Percentiles rank a stretch among this genome's conserved stretches.
These are phyloP conservation scores for Neurospora sp. DNA, from an alignment of 495 filamentous ascomycete genomes.

Conservation along the genomic window DNA sequence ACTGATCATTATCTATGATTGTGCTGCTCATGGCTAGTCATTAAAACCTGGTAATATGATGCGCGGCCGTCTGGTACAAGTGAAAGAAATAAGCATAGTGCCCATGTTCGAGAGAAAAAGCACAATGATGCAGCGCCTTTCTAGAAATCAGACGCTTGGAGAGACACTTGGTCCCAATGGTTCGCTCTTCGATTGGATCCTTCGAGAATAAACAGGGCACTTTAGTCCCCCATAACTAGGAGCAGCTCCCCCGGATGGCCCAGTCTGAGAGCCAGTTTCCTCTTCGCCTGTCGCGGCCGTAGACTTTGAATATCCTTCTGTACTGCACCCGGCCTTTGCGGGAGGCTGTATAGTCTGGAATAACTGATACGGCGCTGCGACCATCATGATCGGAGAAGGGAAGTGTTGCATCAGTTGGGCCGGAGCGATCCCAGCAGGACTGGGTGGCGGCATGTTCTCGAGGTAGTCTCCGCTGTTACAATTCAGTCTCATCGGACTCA, in stretches of 20 bases:
- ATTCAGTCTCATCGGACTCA: constrained; percentile 7
- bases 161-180: constrained; percentile 3
- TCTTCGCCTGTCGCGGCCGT: background rate
- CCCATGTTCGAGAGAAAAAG: background rate
- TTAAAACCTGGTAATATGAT: background rate
- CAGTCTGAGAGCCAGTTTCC: background rate
- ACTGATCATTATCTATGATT: background rate
- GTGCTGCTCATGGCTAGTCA: background rate
- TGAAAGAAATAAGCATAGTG: background rate
- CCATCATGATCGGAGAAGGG: constrained; percentile 11
- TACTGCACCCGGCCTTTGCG: background rate
- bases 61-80: background rate
- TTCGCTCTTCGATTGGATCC: constrained; percentile 27
- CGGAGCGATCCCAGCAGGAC: background rate
- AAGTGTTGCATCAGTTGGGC: constrained; percentile 8
- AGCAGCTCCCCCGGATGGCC: background rate
- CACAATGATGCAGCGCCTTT: background rate
- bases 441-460: constrained; percentile 1
- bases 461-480: constrained; percentile 2
- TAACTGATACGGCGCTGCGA: constrained; percentile 8
- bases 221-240: constrained; percentile 4
- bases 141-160: background rate
- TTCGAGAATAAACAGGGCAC: constrained; percentile 19
- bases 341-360: constrained; percentile 2
- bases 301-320: background rate